Base-by-base conservation (phyloP, 768 basidiomycete genomes). In the Coprinopsis cinerea region DNA sequence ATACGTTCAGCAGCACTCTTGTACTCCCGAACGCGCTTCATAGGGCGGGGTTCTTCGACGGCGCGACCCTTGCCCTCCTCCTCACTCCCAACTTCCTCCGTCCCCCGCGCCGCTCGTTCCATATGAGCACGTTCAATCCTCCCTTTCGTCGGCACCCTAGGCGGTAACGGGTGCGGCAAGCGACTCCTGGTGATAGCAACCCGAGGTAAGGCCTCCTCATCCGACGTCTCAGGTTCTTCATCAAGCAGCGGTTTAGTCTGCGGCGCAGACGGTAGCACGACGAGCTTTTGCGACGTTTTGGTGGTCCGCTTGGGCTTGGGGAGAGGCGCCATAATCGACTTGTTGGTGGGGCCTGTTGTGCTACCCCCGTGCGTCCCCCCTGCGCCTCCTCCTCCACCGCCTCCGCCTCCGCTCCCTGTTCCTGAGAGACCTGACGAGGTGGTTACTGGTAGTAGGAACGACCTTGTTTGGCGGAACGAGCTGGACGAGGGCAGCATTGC, bases 251-350 rank as follows among this genome's bases (percentile, higher is more conserved):
- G 85, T 49, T 80, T 82, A 0, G 91, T 90, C 64, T 97, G 93
- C 1, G 92, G 90, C 23, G 83, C 92, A 32, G 90, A 90, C 0
- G 93, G 93, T 5, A 97, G 77, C 15, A 90, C 75, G 13, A 97
- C 92, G 51, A 93, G 87, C 60, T 89, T 90, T 57, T 94, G 91
- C 0, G 85, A 87, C 0, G 88, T 92, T 69, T 96, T 97, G 13
- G 90, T 91, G 1, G 90, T 87, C 35, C 94, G 78, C 55, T 87
- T 83, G 1, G 76, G 71, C 60, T 85, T 87, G 1, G 70, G 67
- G 6, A 65, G 70, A 27, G 71, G 60, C 23, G 70, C 64, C 45
- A 71, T 39, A 13, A 45, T 47, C 5, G 17, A 18, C n/a, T n/a
- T n/a, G n/a, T n/a, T n/a, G n/a, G n/a, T n/a, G n/a, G n/a, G 20